Evolutionary conservation across 495 filamentous ascomycete genomes (phyloP), one percentile per base, ranked within the genome.

Genomic region (Tuber calosporum): DNA sequence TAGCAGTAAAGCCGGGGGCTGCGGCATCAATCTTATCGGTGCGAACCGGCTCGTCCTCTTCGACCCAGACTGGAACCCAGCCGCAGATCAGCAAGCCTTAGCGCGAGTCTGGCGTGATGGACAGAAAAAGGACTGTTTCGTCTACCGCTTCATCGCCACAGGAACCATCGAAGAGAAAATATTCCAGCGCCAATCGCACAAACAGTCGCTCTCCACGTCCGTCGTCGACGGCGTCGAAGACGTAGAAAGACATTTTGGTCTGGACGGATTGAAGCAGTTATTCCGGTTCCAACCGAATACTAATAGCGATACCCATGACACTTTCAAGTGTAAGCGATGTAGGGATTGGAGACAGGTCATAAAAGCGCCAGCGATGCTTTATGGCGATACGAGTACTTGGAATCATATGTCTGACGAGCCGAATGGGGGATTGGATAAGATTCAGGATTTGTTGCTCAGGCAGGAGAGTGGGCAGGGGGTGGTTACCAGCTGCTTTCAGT

Each of bases 101-200:
- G 96, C 96, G 9, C 91, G 96, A 83, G 96, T 98, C 15, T 98
- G 95, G 95, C 92, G 96, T 83, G 96, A 98, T 77, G 96, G 96
- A 0, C 96, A 99, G 81, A 97, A 97, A 86, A 99, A 99, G 80
- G 94, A 98, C 81, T 98, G 96, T 77, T 98, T 99, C 79, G 95
- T 99, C 37, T 99, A 99, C 84, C 92, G 96, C 41, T 98, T 99
- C 85, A 98, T 99, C 77, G 91, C 93, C 1, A 97, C 96, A 0
- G 95, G 96, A 1, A 96, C 95, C 0, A 99, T 99, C 80, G 95
- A 99, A 81, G 95, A 99, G 83, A 99, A 99, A 85, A 97, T 99
- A 81, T 99, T 99, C 86, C 96, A 98, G 83, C 89, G 95, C 9
- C 95, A 99, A 81, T 95, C 92, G 5, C 95, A 99, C 86, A 99